Evolutionary conservation across 352 stramenopile genomes (phyloP).

Genomic region (Phytophthora europaea): DNA sequence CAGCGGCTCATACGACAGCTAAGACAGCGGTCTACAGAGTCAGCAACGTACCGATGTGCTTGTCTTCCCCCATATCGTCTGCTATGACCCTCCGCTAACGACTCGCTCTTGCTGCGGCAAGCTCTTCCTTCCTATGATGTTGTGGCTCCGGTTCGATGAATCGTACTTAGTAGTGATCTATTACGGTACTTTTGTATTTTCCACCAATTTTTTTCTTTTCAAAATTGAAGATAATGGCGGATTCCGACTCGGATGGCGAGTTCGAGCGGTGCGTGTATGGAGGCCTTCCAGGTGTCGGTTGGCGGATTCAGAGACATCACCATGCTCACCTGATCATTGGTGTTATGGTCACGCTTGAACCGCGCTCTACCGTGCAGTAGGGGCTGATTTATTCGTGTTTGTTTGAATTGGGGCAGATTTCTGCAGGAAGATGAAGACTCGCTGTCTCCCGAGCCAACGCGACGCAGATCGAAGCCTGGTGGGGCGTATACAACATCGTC

Average conservation of each 20-base stretch:
- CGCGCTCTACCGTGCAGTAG: constrained; percentile 10
- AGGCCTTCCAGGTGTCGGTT: background rate
- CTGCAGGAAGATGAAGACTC: constrained; percentile 68
- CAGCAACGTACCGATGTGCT: constrained; percentile 36
- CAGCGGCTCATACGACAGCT: constrained; percentile 2
- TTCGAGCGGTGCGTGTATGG: constrained; percentile 62
- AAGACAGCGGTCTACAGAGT: background rate
- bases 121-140: constrained; percentile 8
- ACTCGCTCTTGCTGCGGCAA: constrained; percentile 7
- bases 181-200: constrained; percentile 29
- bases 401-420: constrained; percentile 43
- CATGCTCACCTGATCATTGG: background rate
- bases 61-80: constrained; percentile 58
- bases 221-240: constrained; percentile 20
- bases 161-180: constrained; percentile 23
- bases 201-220: constrained; percentile 20
- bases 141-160: constrained; percentile 10
- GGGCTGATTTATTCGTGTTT: constrained; percentile 16
- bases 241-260: constrained; percentile 66
- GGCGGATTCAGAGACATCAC: background rate
- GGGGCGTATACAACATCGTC: constrained; percentile 26
- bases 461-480: constrained; percentile 14
- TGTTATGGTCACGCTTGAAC: constrained; percentile 17
- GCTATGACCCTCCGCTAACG: background rate
- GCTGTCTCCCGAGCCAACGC: constrained; percentile 46